Evolutionary conservation across 2,329 filamentous ascomycete genomes (phyloP), one percentile per base, ranked within the genome.

Genomic region (Colletotrichum spaethianum): DNA sequence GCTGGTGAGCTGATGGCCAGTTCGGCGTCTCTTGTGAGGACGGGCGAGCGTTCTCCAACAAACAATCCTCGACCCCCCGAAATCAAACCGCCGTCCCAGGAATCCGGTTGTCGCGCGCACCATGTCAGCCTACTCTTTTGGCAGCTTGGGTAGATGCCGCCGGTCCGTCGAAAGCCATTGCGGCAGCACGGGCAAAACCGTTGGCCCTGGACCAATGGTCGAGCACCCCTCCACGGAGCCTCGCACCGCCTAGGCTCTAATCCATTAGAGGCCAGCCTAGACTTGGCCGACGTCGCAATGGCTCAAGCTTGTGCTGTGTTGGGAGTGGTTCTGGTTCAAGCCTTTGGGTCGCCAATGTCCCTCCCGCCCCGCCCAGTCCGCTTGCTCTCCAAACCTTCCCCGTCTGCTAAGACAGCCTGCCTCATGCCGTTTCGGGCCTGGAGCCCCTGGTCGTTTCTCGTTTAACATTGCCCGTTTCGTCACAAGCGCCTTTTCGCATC

Each of bases 391-490:
- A 48, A 56, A 52, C 31, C 31, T 57, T 46, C 68, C 57, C 31
- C 63, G 40, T 42, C 63, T 50, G 63, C 63, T 50, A 50, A 72
- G 69, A 68, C 64, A 57, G 52, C 57, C 46, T 23, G 23, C 5
- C 38, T 66, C 44, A 64, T 53, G 53, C 70, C 44, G 26, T 53
- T 67, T 63, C 38, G 48, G 63, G 67, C 28, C 48, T 52, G 33
- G 48, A 20, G 28, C 42, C 42, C 53, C 28, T 60, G 57, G 52
- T 8, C 50, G n/a, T 42, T 52, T 67, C 73, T 74, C 73, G 73
- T 70, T 74, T 70, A 71, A 67, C 28, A 67, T 73, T 74, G 46
- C 73, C 64, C 40, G 31, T 71, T 74, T 73, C 36, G 66, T 48
- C 48, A 26, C 69, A 72, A 72, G 72, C 55, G 69, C 42, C 18